Base-by-base conservation (phyloP, 23 red algal genomes). In the Cyanidiococcus yangmingshanensis region DNA sequence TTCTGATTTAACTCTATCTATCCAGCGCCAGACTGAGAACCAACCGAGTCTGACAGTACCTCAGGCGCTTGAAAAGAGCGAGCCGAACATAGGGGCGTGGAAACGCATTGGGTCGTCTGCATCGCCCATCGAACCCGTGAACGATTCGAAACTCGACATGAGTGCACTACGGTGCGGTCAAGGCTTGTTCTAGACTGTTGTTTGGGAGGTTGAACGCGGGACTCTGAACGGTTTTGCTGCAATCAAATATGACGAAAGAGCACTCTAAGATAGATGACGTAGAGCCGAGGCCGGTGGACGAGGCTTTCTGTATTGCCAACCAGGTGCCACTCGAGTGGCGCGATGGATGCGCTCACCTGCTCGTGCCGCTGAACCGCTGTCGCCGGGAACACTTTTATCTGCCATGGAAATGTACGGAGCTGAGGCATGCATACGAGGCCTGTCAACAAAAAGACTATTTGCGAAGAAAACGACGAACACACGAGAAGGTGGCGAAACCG, bases 311-410 rank as follows among this genome's bases (percentile, higher is more conserved):
- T 21, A 54, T 54, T 7, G 75, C 75, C 21, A 26, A 68, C 78
- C 80, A 83, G 32, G 77, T 92, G 15, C 71, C 74, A 33, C 71
- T 79, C 37, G 59, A 75, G 39, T 93, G 63, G 50, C 77, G 92
- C 51, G 92, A 96, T 67, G 86, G 76, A 57, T 96, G 92, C 79
- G 87, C 92, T 3, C 92, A 96, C 80, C 80, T 87, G 79, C 83
- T 90, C 31, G 90, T 96, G 27, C 92, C 92, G 50, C 79, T 96
- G 2, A 90, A 90, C 79, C 84, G 88, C 36, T 96, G 92, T 67
- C 85, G 87, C 24, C 76, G 92, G 21, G 85, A 79, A 32, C 82
- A 95, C 74, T 84, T 79, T 51, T 89, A 79, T 24, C 75, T 87
- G 29, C 91, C 91, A 27, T 95, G 87, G 75, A 79, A 84, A 12